Base-by-base conservation (phyloP, 352 stramenopile species). In the Phytopythium kandeliae region DNA sequence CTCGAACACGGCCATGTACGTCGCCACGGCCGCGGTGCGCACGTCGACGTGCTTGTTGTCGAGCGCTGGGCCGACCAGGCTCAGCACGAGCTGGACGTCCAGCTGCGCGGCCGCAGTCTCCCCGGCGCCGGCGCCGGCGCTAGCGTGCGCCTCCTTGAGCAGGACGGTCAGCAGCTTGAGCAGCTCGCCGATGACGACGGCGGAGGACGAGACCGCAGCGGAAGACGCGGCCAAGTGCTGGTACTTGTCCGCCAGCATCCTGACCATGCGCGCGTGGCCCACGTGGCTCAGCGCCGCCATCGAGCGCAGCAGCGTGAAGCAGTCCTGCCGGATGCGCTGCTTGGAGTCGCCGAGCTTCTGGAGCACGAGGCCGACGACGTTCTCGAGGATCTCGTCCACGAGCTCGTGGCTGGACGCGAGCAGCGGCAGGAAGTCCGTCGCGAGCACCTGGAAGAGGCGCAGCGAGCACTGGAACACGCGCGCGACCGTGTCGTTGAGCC, bases 1-100 rank as follows among this genome's bases (percentile, higher is more conserved):
- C 51, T 92, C 78, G 49, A 89, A 92, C 12, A 92, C 83, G 1
- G 68, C 72, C 0, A 66, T 63, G 48, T 91, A 92, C 8, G 74
- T 78, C 1, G 71, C 60, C 16, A 89, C 84, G 0, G 82, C 82
- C 0, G 66, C 79, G 30, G 82, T 92, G 2, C 79, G 75, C 2
- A 92, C 73, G 24, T 92, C 82, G 5, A 92, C 79, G 48, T 92
- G 82, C 33, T 92, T 92, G 67, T 89, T 90, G 28, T 89, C 82
- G 22, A 92, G 67, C 2, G 75, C 76, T 0, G 69, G 65, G 0
- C 64, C 55, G 17, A 91, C 70, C 13, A 88, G 53, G 3, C 48
- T 28, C 16, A 89, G 46, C 21, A 92, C 74, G 17, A 71, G 35
- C 1, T 44, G 24, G 17, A 85, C 34, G 30, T 84, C 68, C 13